Evolutionary conservation across 2,329 filamentous ascomycete genomes (phyloP).

Genomic region (Cytospora chrysosperma): DNA sequence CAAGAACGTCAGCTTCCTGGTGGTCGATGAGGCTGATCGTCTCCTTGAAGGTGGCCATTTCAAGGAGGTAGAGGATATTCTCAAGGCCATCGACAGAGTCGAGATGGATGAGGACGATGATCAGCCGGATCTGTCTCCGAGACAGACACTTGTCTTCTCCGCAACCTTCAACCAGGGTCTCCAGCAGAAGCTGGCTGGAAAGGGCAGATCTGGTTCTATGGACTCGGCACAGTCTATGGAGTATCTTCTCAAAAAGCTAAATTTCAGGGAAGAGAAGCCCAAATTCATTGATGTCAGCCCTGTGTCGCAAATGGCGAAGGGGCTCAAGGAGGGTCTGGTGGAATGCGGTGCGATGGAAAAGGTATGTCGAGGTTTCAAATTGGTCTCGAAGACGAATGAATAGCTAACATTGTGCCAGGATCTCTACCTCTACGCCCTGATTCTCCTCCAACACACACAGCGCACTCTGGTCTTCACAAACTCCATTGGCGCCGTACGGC

Average conservation of each 20-base stretch:
- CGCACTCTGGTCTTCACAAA: constrained; percentile 93
- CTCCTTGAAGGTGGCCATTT: constrained; percentile 91
- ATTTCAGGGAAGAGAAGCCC: constrained; percentile 80
- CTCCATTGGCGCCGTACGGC: constrained; percentile 88
- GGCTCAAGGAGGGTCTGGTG: constrained; percentile 83
- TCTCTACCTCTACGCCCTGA: constrained; percentile 84
- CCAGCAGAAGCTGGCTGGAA: constrained; percentile 86
- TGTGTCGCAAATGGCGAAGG: constrained; percentile 80
- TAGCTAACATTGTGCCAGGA: constrained; percentile 53
- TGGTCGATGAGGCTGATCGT: constrained; percentile 92
- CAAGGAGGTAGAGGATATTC: constrained; percentile 87
- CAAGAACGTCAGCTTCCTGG: constrained; percentile 74
- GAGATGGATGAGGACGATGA: constrained; percentile 60
- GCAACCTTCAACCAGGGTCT: constrained; percentile 91
- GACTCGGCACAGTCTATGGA: constrained; percentile 82
- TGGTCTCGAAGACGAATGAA: not conserved
- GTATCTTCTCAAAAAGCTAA: constrained; percentile 85
- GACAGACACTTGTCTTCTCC: constrained; percentile 94
- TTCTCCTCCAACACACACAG: constrained; percentile 77
- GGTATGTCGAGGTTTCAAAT: constrained; percentile 42
- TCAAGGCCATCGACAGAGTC: constrained; percentile 72
- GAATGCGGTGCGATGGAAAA: constrained; percentile 95
- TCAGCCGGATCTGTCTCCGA: constrained; percentile 44
- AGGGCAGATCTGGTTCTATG: constrained; percentile 65
- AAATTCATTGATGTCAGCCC: constrained; percentile 94